Evolutionary conservation across 2,329 filamentous ascomycete species (phyloP), one percentile per base, ranked within the genome.

Genomic region (Aspergillus vadensis): DNA sequence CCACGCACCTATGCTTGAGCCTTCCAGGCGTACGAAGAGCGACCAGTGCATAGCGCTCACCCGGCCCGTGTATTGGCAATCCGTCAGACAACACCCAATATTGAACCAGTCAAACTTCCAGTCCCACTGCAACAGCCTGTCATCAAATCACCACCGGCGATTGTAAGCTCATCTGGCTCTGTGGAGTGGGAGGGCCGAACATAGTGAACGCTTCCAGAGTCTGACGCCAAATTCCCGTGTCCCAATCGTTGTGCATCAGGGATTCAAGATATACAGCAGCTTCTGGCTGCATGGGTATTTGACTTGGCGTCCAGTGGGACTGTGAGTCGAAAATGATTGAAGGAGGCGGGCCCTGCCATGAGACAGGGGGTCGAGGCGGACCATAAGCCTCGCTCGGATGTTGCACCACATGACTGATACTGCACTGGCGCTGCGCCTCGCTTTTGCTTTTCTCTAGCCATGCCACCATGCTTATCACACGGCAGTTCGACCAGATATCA

Each of bases 401-500:
- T 23, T 49, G 44, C 44, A 49, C 44, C 44, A 49, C 21, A 27
- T 49, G 44, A 23, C 44, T 49, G 23, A 49, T 49, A 12, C 44
- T 49, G 14, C 23, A 49, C 44, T 49, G 44, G 12, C 51, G 51
- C 19, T 5, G 12, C 19, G 55, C 17, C 19, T 38, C 30, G 27
- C 41, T 53, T n/a, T 21, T 53, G 6, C 48, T 32, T 32, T 36
- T 60, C 38, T 59, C 50, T 21, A 63, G 21, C 57, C 62, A 63
- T 15, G 49, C 41, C 21, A 63, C 23, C 50, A 63, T 58, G 32
- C 36, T 49, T 7, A 48, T 41, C 14, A 32, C 39, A 3, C 39
- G 48, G 39, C 41, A 57, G 17, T 47, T 57, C 8, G 48, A 39
- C 58, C 58, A 60, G 10, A 60, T n/a, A 41, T 60, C 58, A 3